Base-by-base conservation (phyloP, 2,329 filamentous ascomycete species). In the Claviceps sp. region DNA sequence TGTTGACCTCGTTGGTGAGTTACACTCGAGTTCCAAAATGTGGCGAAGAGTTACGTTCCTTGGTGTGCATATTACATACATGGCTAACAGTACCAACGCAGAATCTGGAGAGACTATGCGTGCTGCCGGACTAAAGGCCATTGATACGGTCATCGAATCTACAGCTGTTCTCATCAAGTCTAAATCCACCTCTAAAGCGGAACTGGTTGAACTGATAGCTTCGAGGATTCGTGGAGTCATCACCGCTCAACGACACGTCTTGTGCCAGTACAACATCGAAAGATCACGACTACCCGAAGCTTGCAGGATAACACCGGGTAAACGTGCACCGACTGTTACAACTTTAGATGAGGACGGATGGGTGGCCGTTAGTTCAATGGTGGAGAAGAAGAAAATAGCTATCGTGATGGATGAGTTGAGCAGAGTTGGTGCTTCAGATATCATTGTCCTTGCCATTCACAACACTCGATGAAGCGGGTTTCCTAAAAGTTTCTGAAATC, bases 71-170 rank as follows among this genome's bases (percentile, higher is more conserved):
- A 29, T 29, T 29, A 3, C 26, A 29, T 29, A 9, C 26, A 43
- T 16, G 40, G 43, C 57, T 63, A 39, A 63, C 54, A 47, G 43
- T 8, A 11, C 6, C 2, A 26, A 17, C 9, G 20, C 59, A 93
- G 91, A 98, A 75, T 97, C 93, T 20, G 93, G 93, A 52, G 91
- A 97, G 70, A 98, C 93, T 0, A 98, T 98, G 93, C 86, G 87
- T 63, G 93, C 91, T 20, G 91, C 91, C 44, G 93, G 93, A 23
- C 78, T 98, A 49, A 90, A 89, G 71, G 85, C 91, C 52, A 96
- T 97, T 60, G 89, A 93, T 60, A 98, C 93, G 2, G 89, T 98
- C 26, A 78, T 96, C 49, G 83, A 88, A 52, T 90, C 86, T 51
- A 87, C 85, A 17, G 90, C 93, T 36, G 85, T 96, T 47, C 78